phyloP scores from a whole-genome alignment of 75 land plant species.

The Larix kaempferi region DNA sequence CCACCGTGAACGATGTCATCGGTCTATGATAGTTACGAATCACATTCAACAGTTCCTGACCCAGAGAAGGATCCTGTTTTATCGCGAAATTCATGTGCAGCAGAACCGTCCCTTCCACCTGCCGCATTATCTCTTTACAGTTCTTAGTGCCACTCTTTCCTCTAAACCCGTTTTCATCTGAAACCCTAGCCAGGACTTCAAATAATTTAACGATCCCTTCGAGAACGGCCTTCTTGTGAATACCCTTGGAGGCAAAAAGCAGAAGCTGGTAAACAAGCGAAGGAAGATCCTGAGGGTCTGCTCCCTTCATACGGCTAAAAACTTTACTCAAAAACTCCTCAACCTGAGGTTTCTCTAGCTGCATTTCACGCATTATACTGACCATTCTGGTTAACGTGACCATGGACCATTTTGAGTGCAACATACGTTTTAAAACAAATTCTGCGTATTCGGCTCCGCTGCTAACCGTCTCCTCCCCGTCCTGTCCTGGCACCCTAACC shows the following conservation, averaged over 20 bases:
- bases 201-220: slow-evolving; percentile 69
- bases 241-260: slow-evolving; percentile 71
- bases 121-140: slow-evolving; percentile 33
- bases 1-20: slow-evolving; percentile 56
- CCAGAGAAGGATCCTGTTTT: slow-evolving; percentile 93
- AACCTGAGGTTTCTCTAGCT: slow-evolving; percentile 22
- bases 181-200: slow-evolving; percentile 6
- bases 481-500: slow-evolving; percentile 27
- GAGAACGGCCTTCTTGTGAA: slow-evolving; percentile 47
- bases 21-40: slow-evolving; percentile 33
- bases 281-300: slow-evolving; percentile 85
- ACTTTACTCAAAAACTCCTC: slow-evolving; percentile 60
- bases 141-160: slow-evolving; percentile 7
- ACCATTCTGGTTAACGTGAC: slow-evolving; percentile 51
- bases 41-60: slow-evolving; percentile 57
- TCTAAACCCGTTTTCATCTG: neutral
- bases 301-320: slow-evolving; percentile 51
- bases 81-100: slow-evolving; percentile 93
- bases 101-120: slow-evolving; percentile 87
- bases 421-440: slow-evolving; percentile 31
- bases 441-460: slow-evolving; percentile 34
- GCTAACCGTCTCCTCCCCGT: slow-evolving; percentile 26
- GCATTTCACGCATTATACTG: slow-evolving; percentile 9
- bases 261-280: slow-evolving; percentile 76
- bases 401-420: slow-evolving; percentile 59